These are phyloP conservation scores for Schizophyllum amplum DNA, from an alignment of 1,284 basidiomycete species.

Conservation along the genomic window DNA sequence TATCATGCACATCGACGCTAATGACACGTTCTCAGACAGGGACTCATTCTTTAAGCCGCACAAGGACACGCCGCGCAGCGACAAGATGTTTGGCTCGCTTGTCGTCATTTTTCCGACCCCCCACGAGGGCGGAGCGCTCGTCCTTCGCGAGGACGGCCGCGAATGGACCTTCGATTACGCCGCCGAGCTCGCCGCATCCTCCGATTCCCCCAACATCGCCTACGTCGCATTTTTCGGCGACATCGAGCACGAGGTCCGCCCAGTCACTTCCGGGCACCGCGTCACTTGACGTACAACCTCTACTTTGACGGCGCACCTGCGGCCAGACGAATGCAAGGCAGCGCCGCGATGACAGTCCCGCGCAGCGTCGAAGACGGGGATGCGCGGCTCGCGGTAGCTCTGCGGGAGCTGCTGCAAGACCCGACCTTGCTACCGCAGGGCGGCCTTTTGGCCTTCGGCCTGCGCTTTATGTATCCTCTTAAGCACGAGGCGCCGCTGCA, in stretches of 20 bases:
- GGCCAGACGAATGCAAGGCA: conserved; percentile 2
- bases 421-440: conserved; percentile 18
- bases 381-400: neutral
- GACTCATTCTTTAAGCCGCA: conserved; percentile 29
- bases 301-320: conserved; percentile 13
- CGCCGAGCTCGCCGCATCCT: conserved; percentile 4
- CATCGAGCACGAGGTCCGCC: conserved; percentile 35
- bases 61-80: conserved; percentile 22
- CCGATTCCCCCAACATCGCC: conserved; percentile 15
- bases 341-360: neutral
- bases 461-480: conserved; percentile 24
- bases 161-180: conserved; percentile 18
- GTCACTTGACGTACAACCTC: conserved; percentile 38
- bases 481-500: neutral
- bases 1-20: neutral
- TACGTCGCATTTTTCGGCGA: conserved; percentile 34
- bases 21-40: conserved; percentile 16
- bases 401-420: neutral
- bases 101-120: conserved; percentile 29
- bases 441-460: conserved; percentile 24
- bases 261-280: conserved; percentile 30
- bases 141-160: conserved; percentile 22
- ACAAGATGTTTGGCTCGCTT: conserved; percentile 25
- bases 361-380: neutral
- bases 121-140: conserved; percentile 29